Conservation (phyloP, 257 asterid genomes). For the Nicotiana paniculata region DNA sequence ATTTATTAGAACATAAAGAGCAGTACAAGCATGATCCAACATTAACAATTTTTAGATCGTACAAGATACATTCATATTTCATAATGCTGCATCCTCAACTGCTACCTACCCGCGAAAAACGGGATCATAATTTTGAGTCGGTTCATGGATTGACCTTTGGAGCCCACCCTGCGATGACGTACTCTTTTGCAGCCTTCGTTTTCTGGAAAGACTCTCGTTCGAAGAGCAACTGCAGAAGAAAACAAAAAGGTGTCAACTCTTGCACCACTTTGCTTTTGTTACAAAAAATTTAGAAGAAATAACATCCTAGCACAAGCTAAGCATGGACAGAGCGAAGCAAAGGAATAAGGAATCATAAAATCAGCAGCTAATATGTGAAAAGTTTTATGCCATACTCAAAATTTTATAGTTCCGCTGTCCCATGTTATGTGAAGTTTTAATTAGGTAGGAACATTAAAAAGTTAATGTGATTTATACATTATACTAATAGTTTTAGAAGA, state of each 20-base stretch:
- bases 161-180: slow-evolving; percentile 71
- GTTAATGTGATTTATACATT: not conserved
- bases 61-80: not conserved
- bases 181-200: slow-evolving; percentile 53
- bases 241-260: not conserved
- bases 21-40: not conserved
- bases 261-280: not conserved
- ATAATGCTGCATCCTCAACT: not conserved
- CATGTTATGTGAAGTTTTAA: not conserved
- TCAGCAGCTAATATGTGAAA: not conserved
- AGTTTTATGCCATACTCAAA: not conserved
- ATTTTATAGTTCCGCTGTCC: not conserved
- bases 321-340: not conserved
- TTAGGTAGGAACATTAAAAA: not conserved
- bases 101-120: not conserved
- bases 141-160: slow-evolving; percentile 59
- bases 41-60: not conserved
- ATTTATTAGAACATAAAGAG: not conserved
- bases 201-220: slow-evolving; percentile 60
- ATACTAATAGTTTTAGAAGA: not conserved
- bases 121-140: not conserved
- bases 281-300: not conserved
- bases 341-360: not conserved
- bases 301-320: not conserved
- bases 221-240: slow-evolving; percentile 42